Conservation (phyloP, 495 filamentous ascomycete species). For the Viridothelium virens region DNA sequence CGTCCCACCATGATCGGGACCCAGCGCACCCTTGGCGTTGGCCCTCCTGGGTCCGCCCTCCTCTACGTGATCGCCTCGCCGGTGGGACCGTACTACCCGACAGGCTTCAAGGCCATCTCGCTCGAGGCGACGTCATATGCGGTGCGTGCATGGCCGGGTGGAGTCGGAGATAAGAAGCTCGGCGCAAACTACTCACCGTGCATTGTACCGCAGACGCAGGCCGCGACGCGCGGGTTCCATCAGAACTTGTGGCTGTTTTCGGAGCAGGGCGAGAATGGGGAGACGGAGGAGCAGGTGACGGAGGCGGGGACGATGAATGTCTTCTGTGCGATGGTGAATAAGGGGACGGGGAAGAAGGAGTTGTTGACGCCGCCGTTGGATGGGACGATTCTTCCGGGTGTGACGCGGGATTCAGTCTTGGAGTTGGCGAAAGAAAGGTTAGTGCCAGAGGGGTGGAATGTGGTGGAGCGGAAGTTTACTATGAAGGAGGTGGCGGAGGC, state of each 20-base stretch:
- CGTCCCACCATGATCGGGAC: slow-evolving; percentile 96
- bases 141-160: slow-evolving; percentile 94
- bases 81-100: slow-evolving; percentile 95
- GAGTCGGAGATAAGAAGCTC: slow-evolving; percentile 94
- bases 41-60: slow-evolving; percentile 80
- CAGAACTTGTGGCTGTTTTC: slow-evolving; percentile 98
- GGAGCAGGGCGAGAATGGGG: slow-evolving; percentile 87
- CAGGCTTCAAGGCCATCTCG: slow-evolving; percentile 92
- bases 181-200: slow-evolving; percentile 98
- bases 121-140: slow-evolving; percentile 91
- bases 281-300: slow-evolving; percentile 74
- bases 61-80: slow-evolving; percentile 93
- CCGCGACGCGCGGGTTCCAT: slow-evolving; percentile 83
- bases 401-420: slow-evolving; percentile 83
- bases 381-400: slow-evolving; percentile 93
- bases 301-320: slow-evolving; percentile 99
- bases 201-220: slow-evolving; percentile 85
- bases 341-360: slow-evolving; percentile 79
- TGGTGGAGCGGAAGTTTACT: slow-evolving; percentile 80
- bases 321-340: slow-evolving; percentile 72
- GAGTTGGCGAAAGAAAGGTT: slow-evolving; percentile 75
- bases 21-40: slow-evolving; percentile 84
- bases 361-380: slow-evolving; percentile 87
- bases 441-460: slow-evolving; percentile 74
- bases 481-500: slow-evolving; percentile 78